Evolutionary conservation across 306 rosid species (phyloP).

Genomic region (Glycyrrhiza uralensis): DNA sequence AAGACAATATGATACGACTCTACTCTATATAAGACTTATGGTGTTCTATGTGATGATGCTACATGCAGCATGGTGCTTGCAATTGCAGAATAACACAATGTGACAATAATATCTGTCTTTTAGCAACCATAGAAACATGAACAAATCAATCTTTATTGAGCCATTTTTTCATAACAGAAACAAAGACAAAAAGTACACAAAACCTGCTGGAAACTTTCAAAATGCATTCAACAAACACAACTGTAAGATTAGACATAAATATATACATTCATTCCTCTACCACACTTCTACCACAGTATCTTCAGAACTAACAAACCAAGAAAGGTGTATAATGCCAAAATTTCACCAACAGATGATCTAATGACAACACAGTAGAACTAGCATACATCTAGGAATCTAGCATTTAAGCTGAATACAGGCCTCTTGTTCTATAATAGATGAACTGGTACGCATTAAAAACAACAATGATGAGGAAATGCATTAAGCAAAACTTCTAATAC

Average conservation of each 20-base stretch:
- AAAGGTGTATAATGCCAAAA: background rate
- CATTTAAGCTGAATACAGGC: background rate
- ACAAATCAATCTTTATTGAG: background rate
- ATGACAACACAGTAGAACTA: background rate
- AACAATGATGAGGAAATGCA: background rate
- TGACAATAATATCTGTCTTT: background rate
- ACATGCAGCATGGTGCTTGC: background rate
- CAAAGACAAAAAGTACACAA: background rate
- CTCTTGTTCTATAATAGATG: background rate
- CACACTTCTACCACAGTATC: background rate
- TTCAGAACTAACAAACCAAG: background rate
- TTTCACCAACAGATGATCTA: background rate
- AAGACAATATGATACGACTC: background rate
- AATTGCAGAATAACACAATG: conserved; percentile 11
- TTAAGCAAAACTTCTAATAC: background rate
- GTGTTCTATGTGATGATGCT: background rate
- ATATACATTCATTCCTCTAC: background rate
- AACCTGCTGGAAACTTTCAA: background rate
- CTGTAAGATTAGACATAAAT: background rate
- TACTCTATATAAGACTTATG: background rate
- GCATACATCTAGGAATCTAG: conserved; percentile 3
- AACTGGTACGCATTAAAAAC: background rate
- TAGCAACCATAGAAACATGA: background rate
- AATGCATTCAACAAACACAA: background rate
- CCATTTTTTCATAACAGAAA: background rate